phyloP scores from a whole-genome alignment of 208 protist species.

The Leishmania aethiopica region DNA sequence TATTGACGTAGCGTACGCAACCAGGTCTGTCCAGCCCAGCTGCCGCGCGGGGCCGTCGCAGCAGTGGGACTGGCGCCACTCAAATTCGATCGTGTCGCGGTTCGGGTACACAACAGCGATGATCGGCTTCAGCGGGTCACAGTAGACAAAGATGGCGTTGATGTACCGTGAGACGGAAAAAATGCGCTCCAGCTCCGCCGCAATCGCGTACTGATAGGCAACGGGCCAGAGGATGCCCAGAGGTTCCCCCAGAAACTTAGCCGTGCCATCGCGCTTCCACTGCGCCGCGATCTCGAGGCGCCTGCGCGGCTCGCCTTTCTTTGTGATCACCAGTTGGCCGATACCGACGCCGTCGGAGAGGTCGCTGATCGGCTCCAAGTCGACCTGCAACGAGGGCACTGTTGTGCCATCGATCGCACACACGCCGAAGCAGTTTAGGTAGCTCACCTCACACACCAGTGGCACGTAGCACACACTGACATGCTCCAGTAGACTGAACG shows the following conservation, averaged over 20 bases:
- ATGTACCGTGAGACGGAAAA: conserved; percentile 82
- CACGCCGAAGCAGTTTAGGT: conserved; percentile 69
- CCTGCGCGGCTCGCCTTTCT: conserved; percentile 28
- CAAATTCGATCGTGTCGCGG: conserved; percentile 84
- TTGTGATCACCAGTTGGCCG: conserved; percentile 50
- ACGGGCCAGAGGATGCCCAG: conserved; percentile 82
- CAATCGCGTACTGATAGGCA: conserved; percentile 70
- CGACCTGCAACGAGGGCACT: conserved; percentile 52
- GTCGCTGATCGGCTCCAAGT: conserved; percentile 45
- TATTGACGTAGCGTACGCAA: conserved; percentile 57
- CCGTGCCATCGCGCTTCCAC: conserved; percentile 64
- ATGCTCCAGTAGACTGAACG: conserved; percentile 75
- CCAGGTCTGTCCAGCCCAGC: conserved; percentile 72
- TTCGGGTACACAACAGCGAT: conserved; percentile 87
- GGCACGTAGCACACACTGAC: conserved; percentile 85
- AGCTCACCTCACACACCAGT: conserved; percentile 82
- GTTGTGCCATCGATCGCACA: conserved; percentile 77
- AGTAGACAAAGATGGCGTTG: conserved; percentile 87
- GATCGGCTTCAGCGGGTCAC: conserved; percentile 66
- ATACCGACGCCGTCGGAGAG: conserved; percentile 60
- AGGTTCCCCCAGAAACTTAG: conserved; percentile 66
- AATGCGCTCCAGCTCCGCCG: conserved; percentile 70
- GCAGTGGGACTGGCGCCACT: conserved; percentile 57
- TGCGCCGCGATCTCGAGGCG: conserved; percentile 65
- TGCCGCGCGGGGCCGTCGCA: conserved; percentile 17